A percentile compares a stretch with the other conserved stretches of the same genome.
phyloP scores from a whole-genome alignment of 2,329 filamentous ascomycete species.

The Cladorrhinum sp. region DNA sequence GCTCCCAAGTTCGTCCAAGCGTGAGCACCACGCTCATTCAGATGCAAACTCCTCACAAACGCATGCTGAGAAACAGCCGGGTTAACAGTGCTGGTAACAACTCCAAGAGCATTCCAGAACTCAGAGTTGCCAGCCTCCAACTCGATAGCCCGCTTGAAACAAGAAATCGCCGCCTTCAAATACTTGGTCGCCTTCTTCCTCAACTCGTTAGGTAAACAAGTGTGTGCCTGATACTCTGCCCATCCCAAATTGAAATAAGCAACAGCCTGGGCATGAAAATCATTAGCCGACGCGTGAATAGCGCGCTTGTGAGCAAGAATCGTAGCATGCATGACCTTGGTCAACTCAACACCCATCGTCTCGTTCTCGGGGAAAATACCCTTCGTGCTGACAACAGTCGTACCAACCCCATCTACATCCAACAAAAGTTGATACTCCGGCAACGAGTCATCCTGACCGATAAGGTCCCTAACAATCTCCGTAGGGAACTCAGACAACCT shows the following conservation, averaged over 20 bases:
- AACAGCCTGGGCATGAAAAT: slow-evolving; percentile 87
- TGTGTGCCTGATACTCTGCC: slow-evolving; percentile 81
- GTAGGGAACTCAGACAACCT: slow-evolving; percentile 62
- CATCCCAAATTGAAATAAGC: slow-evolving; percentile 96
- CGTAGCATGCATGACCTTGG: slow-evolving; percentile 63
- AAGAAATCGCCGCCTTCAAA: slow-evolving; percentile 76
- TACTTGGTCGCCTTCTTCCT: slow-evolving; percentile 63
- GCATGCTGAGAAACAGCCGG: slow-evolving; percentile 88
- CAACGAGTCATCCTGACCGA: slow-evolving; percentile 52
- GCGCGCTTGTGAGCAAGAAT: slow-evolving; percentile 87
- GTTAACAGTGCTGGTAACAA: slow-evolving; percentile 82
- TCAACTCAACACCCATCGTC: slow-evolving; percentile 48
- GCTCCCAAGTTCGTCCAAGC: slow-evolving; percentile 90
- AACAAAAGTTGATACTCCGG: slow-evolving; percentile 59
- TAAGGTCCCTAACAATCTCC: slow-evolving; percentile 53
- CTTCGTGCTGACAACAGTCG: slow-evolving; percentile 43
- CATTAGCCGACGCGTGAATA: slow-evolving; percentile 67
- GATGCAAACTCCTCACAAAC: slow-evolving; percentile 85
- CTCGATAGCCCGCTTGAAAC: slow-evolving; percentile 95
- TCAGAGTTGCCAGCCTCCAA: slow-evolving; percentile 90
- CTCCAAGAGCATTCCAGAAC: slow-evolving; percentile 95
- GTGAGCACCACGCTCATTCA: slow-evolving; percentile 82
- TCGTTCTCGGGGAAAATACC: slow-evolving; percentile 47
- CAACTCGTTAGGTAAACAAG: slow-evolving; percentile 53
- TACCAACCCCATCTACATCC: slow-evolving; percentile 64